Evolutionary conservation across 2,329 filamentous ascomycete genomes (phyloP), one percentile per base, ranked within the genome.

Genomic region (Huntiella decipiens): DNA sequence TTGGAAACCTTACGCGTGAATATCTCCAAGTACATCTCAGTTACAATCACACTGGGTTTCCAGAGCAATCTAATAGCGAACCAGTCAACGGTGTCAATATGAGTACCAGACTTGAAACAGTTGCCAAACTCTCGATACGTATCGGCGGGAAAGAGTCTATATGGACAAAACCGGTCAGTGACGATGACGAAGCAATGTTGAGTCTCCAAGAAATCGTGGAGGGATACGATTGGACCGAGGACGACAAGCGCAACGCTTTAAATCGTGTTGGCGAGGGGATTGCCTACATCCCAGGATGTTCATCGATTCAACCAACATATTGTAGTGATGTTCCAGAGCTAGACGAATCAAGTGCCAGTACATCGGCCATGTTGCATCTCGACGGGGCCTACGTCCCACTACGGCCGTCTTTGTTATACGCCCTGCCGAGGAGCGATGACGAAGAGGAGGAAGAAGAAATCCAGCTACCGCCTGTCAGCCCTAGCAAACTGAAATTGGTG

Each of bases 31-130:
- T 77, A 12, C 61, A 61, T 15, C 52, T 78, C 5, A 66, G 60
- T 5, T 79, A 77, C 53, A 61, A 62, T 2, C 72, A 78, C 53
- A 72, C 74, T 0, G 68, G 64, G 0, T 76, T 77, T 54, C 63
- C 66, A 0, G 43, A 50, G 31, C 44, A 50, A 28, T 33, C 19
- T 16, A 12, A 15, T 1, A 44, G 40, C 28, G 32, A 45, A 7
- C 44, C 48, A 5, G 35, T 46, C 5, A 15, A 46, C n/a, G 44
- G 48, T 7, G 36, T 50, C 36, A 46, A 39, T 10, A 46, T 38
- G 28, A 35, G 33, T 6, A 78, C 71, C 31, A 63, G 55, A 11
- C 55, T 77, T 16, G 64, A 71, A 51, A 78, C 74, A 4, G 64
- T 61, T 11, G 68, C 62, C 4, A 67, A 61, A 2, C 73, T 71